Conservation (phyloP, 345 rosid species). For the Arabis alpina region DNA sequence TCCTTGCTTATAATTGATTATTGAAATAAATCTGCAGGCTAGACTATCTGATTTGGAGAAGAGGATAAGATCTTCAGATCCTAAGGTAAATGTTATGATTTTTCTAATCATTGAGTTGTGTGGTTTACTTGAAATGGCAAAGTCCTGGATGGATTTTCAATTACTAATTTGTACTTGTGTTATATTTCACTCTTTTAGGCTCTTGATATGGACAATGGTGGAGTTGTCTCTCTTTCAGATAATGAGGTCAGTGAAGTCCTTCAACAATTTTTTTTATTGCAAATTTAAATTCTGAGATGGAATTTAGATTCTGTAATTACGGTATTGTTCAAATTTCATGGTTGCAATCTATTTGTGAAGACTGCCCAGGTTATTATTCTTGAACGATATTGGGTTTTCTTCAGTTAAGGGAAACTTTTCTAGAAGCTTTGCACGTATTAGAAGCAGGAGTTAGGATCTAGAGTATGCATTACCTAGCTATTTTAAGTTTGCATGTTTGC, state of each 20-base stretch:
- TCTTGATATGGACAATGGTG: slow-evolving; percentile 46
- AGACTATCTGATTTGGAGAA: slow-evolving; percentile 76
- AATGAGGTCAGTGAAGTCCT: slow-evolving; percentile 61
- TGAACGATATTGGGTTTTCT: background rate
- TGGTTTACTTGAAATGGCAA: slow-evolving; percentile 14
- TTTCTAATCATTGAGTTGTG: slow-evolving; percentile 21
- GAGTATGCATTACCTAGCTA: slow-evolving; percentile 23
- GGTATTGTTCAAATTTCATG: slow-evolving; percentile 5
- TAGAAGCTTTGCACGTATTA: background rate
- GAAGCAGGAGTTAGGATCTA: slow-evolving; percentile 24
- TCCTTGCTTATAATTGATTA: slow-evolving; percentile 27
- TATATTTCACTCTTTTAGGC: slow-evolving; percentile 45
- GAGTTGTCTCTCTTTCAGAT: slow-evolving; percentile 51
- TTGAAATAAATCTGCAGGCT: slow-evolving; percentile 50
- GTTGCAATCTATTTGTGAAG: slow-evolving; percentile 20
- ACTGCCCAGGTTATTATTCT: slow-evolving; percentile 12
- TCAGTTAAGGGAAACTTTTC: background rate
- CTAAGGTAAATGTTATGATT: slow-evolving; percentile 56
- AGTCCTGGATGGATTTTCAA: slow-evolving; percentile 29
- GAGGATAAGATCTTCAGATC: slow-evolving; percentile 57
- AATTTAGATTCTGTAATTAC: background rate
- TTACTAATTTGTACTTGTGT: slow-evolving; percentile 12
- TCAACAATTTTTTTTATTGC: background rate
- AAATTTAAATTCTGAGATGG: slow-evolving; percentile 16
- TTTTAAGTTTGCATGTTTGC: slow-evolving; percentile 17